Evolutionary conservation across 2,329 filamentous ascomycete species (phyloP).

Genomic region (Neurospora sp.): DNA sequence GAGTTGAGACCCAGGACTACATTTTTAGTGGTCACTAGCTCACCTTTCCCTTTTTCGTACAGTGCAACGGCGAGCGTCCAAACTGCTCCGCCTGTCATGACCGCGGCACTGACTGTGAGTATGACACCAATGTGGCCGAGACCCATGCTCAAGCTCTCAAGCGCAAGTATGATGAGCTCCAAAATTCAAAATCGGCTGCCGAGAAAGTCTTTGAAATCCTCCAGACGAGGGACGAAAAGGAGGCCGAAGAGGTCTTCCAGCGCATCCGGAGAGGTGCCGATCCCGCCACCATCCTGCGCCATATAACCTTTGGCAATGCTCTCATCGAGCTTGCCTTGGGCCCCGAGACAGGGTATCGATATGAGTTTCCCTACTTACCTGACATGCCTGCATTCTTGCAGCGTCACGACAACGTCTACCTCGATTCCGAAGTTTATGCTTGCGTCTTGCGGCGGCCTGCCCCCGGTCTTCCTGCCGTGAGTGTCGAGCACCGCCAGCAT

Average conservation of each 20-base stretch:
- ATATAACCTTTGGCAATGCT: conserved; percentile 26
- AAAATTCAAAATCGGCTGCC: conserved; percentile 18
- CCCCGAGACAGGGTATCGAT: conserved; percentile 28
- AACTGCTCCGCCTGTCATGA: conserved; percentile 21
- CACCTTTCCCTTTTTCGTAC: not conserved
- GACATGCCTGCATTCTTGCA: conserved; percentile 22
- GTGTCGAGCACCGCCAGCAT: not conserved
- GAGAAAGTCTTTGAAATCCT: conserved; percentile 22
- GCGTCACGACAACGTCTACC: conserved; percentile 19
- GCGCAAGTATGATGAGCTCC: conserved; percentile 21
- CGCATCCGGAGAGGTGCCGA: conserved; percentile 27
- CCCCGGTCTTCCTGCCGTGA: not conserved
- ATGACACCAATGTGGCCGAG: conserved; percentile 21
- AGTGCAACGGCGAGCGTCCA: conserved; percentile 24
- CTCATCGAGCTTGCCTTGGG: conserved; percentile 27
- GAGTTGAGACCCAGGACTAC: conserved; percentile 1
- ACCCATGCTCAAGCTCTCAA: conserved; percentile 24
- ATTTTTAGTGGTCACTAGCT: not conserved
- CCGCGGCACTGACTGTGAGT: conserved; percentile 20
- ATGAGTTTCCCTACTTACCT: conserved; percentile 27
- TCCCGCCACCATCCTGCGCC: conserved; percentile 22
- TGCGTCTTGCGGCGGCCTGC: conserved; percentile 1
- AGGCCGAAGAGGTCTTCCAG: conserved; percentile 25
- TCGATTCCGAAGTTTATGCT: conserved; percentile 22
- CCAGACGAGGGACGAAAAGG: conserved; percentile 15